Evolutionary conservation across 495 filamentous ascomycete species (phyloP), one percentile per base, ranked within the genome.

Genomic region (Hypoxylon subgilvum): DNA sequence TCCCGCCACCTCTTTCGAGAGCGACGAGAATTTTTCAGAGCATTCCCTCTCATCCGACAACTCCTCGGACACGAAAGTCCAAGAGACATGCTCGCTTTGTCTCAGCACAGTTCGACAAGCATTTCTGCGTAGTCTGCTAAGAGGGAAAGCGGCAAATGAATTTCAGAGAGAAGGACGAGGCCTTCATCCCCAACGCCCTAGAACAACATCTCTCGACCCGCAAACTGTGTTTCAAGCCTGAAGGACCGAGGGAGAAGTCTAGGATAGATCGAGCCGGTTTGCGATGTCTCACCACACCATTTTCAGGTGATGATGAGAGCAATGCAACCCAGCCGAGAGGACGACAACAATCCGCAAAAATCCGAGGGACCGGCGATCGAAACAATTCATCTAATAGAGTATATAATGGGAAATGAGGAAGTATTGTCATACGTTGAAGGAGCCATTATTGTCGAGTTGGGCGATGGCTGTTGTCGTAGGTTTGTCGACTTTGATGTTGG

Each of bases 151-250:
- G 86, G 88, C 88, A 87, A 19, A 87, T 91, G 52, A 25, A 81
- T 92, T 96, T 92, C 68, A 86, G 88, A 82, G 87, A 86, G 88
- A 90, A 91, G 82, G 79, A 63, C 55, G 40, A 54, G 38, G 68
- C 79, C 83, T 89, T 88, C 86, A 87, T 74, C 84, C 83, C 83
- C 88, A 91, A 92, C 73, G 89, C 88, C 91, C 88, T 79, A 46
- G 64, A 69, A 70, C 75, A 66, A 76, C 77, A 71, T 78, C 74
- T 82, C 77, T 79, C 76, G 69, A 60, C 68, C 67, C 61, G 67
- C 79, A 77, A 71, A 67, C 69, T 60, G 39, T 74, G 25, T 72
- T 69, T 59, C 69, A 77, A 73, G 75, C 74, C 74, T 79, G 74
- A 65, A 69, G 55, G 57, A 72, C 69, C 69, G 76, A 83, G 75